phyloP scores from a whole-genome alignment of 2,329 filamentous ascomycete genomes.

The Xylariaceae sp. region DNA sequence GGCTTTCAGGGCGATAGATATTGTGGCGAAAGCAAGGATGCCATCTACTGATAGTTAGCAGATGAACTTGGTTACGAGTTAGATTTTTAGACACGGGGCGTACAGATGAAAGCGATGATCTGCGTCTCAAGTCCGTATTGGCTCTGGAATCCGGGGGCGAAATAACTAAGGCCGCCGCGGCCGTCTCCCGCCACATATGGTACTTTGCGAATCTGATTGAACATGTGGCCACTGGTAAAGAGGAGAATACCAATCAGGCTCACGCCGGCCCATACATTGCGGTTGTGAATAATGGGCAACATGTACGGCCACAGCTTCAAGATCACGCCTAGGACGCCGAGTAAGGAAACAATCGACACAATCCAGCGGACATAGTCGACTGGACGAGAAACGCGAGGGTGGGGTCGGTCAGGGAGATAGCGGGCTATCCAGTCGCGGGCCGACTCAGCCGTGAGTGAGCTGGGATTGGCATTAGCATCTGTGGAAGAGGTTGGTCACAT shows the following conservation, averaged over 20 bases:
- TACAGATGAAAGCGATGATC: slow-evolving; percentile 90
- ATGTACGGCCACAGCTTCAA: slow-evolving; percentile 73
- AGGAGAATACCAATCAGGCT: slow-evolving; percentile 84
- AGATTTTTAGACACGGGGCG: slow-evolving; percentile 36
- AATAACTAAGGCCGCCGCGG: slow-evolving; percentile 80
- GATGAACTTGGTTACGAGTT: neutral
- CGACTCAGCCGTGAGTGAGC: slow-evolving; percentile 68
- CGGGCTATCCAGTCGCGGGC: slow-evolving; percentile 73
- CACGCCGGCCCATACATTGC: slow-evolving; percentile 88
- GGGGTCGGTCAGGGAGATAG: slow-evolving; percentile 70
- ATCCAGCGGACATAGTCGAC: slow-evolving; percentile 80
- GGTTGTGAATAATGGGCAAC: slow-evolving; percentile 75
- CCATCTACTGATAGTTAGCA: slow-evolving; percentile 41
- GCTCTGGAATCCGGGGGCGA: slow-evolving; percentile 86
- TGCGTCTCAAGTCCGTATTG: slow-evolving; percentile 94
- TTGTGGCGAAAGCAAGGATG: slow-evolving; percentile 80
- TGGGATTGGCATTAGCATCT: slow-evolving; percentile 33
- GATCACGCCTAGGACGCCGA: slow-evolving; percentile 63
- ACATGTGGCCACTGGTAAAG: slow-evolving; percentile 98
- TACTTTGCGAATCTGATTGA: slow-evolving; percentile 95
- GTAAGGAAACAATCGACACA: slow-evolving; percentile 58
- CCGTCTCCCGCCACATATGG: slow-evolving; percentile 87
- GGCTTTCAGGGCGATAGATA: slow-evolving; percentile 85
- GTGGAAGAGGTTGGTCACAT: neutral
- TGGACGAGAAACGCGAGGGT: slow-evolving; percentile 73